A percentile compares a stretch with the other conserved stretches of the same genome.
phyloP scores from a whole-genome alignment of 441 rosid genomes.

The Euphorbia schlechtendalii region DNA sequence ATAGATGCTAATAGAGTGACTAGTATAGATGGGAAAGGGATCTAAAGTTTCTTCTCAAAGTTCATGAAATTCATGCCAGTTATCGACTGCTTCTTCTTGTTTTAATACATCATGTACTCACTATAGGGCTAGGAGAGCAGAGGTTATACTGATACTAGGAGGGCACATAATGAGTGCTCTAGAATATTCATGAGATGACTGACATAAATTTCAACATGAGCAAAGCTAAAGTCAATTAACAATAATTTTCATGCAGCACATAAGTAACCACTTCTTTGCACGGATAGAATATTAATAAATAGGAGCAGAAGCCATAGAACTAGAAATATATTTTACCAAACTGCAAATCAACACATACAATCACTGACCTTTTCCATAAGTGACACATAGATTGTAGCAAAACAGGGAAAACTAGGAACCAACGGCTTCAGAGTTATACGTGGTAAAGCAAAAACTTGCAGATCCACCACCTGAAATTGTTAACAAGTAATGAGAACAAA shows the following conservation, averaged over 20 bases:
- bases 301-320: background rate
- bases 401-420: constrained; percentile 95
- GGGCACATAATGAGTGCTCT: background rate
- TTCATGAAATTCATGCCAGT: background rate
- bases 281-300: background rate
- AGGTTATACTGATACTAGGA: background rate
- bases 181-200: background rate
- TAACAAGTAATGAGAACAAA: constrained; percentile 16
- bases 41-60: background rate
- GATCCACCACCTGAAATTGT: constrained; percentile 59
- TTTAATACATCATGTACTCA: background rate
- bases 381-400: constrained; percentile 77
- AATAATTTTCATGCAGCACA: background rate
- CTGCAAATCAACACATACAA: background rate
- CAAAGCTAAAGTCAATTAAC: background rate
- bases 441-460: constrained; percentile 85
- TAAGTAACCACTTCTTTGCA: background rate
- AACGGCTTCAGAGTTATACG: constrained; percentile 93
- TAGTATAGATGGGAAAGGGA: background rate
- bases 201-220: background rate
- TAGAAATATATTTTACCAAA: background rate
- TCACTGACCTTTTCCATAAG: constrained; percentile 87
- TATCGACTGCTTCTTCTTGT: background rate
- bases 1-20: background rate
- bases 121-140: background rate